These are phyloP conservation scores for Paramecium octaurelia DNA, from an alignment of 73 alveolate genomes.

Conservation along the genomic window DNA sequence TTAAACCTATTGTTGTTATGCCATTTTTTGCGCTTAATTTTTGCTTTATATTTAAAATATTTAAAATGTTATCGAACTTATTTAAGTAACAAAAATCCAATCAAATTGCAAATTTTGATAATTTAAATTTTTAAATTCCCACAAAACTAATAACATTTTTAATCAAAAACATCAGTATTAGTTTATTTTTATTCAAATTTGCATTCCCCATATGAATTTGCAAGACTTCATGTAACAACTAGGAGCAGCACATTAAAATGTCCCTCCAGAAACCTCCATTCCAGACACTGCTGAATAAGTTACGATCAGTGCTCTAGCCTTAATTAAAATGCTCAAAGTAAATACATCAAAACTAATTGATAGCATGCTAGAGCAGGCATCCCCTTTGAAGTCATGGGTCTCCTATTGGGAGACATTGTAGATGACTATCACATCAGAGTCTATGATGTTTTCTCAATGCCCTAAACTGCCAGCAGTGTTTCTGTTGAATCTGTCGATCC, in stretches of 20 bases:
- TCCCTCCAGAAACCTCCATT: conserved; percentile 42
- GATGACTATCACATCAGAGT: conserved; percentile 97
- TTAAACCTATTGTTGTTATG: not conserved
- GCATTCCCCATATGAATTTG: not conserved
- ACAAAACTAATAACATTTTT: not conserved
- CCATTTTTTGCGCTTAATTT: conserved; percentile 32
- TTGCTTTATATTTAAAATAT: not conserved
- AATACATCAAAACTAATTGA: not conserved
- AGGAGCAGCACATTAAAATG: conserved; percentile 20
- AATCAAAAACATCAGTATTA: not conserved
- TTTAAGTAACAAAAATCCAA: not conserved
- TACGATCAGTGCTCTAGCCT: conserved; percentile 83
- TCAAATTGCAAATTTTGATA: not conserved
- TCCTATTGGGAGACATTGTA: conserved; percentile 96
- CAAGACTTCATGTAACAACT: not conserved
- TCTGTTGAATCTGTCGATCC: conserved; percentile 99
- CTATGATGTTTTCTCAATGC: conserved; percentile 99
- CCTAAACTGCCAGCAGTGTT: conserved; percentile 99
- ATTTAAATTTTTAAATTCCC: not conserved
- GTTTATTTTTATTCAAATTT: not conserved
- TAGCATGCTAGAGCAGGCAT: conserved; percentile 96
- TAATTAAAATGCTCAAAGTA: conserved; percentile 87
- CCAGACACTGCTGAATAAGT: conserved; percentile 93
- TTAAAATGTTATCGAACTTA: not conserved
- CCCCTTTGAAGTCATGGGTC: conserved; percentile 99